Evolutionary conservation across 2,329 filamentous ascomycete species (phyloP).

Genomic region (Fusarium irregulare): DNA sequence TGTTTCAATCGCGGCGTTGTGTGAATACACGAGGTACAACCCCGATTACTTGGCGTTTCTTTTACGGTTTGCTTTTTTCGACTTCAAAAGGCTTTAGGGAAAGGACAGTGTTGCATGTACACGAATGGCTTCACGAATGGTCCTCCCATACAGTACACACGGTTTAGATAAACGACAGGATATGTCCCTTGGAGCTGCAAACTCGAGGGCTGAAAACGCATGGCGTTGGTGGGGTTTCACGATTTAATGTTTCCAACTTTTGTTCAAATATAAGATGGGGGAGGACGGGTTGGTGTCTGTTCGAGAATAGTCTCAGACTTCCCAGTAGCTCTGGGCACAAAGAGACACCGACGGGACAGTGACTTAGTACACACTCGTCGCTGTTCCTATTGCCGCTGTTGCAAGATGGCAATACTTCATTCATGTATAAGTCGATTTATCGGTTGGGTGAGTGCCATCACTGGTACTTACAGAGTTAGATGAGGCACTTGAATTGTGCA

Average conservation of each 20-base stretch:
- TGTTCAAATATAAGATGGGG: slow-evolving; percentile 24
- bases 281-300: not conserved
- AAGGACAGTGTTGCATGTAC: slow-evolving; percentile 40
- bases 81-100: slow-evolving; percentile 23
- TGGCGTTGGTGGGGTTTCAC: slow-evolving; percentile 37
- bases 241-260: slow-evolving; percentile 34
- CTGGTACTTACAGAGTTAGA: slow-evolving; percentile 24
- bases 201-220: slow-evolving; percentile 36
- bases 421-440: slow-evolving; percentile 17
- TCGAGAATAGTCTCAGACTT: slow-evolving; percentile 17
- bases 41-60: slow-evolving; percentile 32
- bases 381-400: slow-evolving; percentile 3
- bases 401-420: slow-evolving; percentile 12
- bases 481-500: slow-evolving; percentile 19
- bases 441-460: slow-evolving; percentile 4
- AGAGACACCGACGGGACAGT: slow-evolving; percentile 3
- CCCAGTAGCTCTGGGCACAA: not conserved
- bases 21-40: slow-evolving; percentile 37
- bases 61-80: not conserved
- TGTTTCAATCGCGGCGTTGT: slow-evolving; percentile 39
- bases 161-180: slow-evolving; percentile 46
- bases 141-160: slow-evolving; percentile 20
- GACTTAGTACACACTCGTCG: slow-evolving; percentile 19
- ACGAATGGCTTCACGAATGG: slow-evolving; percentile 42
- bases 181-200: slow-evolving; percentile 21